Base-by-base conservation (phyloP, 768 basidiomycete species). In the Guyanaporus albipodus region DNA sequence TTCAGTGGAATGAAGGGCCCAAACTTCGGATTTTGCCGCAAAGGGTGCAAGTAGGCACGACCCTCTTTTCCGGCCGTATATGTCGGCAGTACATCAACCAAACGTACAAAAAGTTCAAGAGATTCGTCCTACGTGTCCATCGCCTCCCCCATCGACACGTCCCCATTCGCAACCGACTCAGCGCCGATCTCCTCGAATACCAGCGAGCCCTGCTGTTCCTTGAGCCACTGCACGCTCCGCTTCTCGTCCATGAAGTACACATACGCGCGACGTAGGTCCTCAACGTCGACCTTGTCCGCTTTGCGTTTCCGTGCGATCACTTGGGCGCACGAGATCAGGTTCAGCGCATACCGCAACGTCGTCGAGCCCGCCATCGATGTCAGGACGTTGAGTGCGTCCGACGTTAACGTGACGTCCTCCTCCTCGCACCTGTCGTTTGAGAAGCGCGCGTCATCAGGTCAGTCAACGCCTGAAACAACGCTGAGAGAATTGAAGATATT, bases 241-340 rank as follows among this genome's bases (percentile, higher is more conserved):
- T 91, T 91, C 69, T 93, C 91, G 62, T 95, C 92, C 77, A 91
- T 85, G 67, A 95, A 95, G 61, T 90, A 92, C 24, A 73, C 77
- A 64, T 97, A 98, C 2, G 84, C 89, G 44, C 85, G 74, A 39
- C 87, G 70, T 26, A 98, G 73, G 64, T 98, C 95, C 40, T 87
- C 83, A 0, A 90, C 85, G 32, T 86, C 90, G 9, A 98, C 93
- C 26, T 75, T 72, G 44, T 85, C 83, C 8, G 79, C 73, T 56
- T 91, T 93, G 24, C 95, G 80, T 59, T 91, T 86, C 51, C 80
- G 76, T 6, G 95, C 88, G 15, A 95, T 73, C 36, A 96, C 80
- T 54, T 90, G 83, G 1, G 88, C 90, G 38, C 91, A 92, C 2
- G 94, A 93, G 53, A 99, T 98, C 46, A 97, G 73, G 69, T 98